These are phyloP conservation scores for Thermothelomyces thermophilus DNA, from an alignment of 2,329 filamentous ascomycete species.

Conservation along the genomic window DNA sequence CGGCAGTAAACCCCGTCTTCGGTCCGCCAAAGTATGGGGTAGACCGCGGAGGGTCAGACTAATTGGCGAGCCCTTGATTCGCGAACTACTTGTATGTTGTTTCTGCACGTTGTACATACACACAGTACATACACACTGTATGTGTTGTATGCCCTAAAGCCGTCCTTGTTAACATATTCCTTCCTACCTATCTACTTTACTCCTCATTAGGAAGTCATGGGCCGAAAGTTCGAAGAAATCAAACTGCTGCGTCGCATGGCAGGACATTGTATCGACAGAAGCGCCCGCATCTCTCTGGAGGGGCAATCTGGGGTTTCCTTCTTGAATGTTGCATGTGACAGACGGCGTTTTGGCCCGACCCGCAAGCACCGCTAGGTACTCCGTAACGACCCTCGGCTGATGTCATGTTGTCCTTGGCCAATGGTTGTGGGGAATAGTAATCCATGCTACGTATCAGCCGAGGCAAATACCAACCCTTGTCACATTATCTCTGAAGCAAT, in stretches of 20 bases:
- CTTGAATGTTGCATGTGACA: slow-evolving; percentile 15
- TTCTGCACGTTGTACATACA: too few relatives aligned
- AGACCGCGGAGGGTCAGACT: background rate
- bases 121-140: too few relatives aligned
- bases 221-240: too few relatives aligned
- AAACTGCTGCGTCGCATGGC: too few relatives aligned
- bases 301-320: background rate
- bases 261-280: too few relatives aligned
- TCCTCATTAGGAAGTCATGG: too few relatives aligned
- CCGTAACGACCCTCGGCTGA: slow-evolving; percentile 18
- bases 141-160: too few relatives aligned
- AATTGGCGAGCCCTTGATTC: background rate
- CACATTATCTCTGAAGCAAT: background rate
- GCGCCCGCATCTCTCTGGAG: background rate
- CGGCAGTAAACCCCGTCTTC: slow-evolving; percentile 6
- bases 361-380: background rate
- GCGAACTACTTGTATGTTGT: too few relatives aligned
- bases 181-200: too few relatives aligned
- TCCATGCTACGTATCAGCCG: slow-evolving; percentile 16
- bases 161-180: too few relatives aligned
- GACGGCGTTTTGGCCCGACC: background rate
- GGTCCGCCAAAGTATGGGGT: background rate
- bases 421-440: slow-evolving; percentile 9
- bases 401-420: slow-evolving; percentile 21
- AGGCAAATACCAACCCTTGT: slow-evolving; percentile 11